Percentiles rank a stretch among this genome's conserved stretches.
Conservation (phyloP, 768 basidiomycete species). For the Boletus rubropictus region DNA sequence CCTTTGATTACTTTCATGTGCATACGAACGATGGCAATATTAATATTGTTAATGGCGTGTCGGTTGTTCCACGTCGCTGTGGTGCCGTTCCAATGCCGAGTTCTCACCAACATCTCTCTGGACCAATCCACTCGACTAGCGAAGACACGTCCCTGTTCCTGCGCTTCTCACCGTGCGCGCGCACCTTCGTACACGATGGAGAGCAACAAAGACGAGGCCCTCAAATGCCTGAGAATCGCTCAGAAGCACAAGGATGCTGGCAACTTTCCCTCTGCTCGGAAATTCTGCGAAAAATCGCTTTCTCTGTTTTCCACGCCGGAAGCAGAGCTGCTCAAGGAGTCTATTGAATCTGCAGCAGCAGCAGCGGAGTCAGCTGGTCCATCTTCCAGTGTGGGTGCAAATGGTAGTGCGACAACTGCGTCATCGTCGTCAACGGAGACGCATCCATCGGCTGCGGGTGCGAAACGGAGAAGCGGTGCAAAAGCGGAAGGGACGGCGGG, state of each 20-base stretch:
- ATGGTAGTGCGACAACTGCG: constrained; percentile 32
- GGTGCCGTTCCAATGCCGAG: constrained; percentile 3
- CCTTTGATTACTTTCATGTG: neutral
- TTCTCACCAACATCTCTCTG: constrained; percentile 22
- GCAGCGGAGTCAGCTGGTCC: constrained; percentile 35
- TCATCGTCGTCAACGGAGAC: constrained; percentile 55
- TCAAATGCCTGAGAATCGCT: constrained; percentile 75
- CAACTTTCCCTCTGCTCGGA: constrained; percentile 73
- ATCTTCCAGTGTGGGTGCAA: constrained; percentile 32
- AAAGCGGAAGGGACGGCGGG: constrained; percentile 47
- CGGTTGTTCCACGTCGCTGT: constrained; percentile 4
- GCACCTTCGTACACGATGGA: constrained; percentile 45
- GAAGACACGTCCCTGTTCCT: constrained; percentile 3
- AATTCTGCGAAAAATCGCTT: constrained; percentile 86
- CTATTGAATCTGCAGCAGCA: constrained; percentile 53
- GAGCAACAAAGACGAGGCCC: constrained; percentile 87
- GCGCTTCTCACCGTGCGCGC: constrained; percentile 7
- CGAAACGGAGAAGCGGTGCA: constrained; percentile 53
- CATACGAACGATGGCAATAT: too few species aligned
- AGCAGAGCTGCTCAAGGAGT: constrained; percentile 59
- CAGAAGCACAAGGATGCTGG: constrained; percentile 65
- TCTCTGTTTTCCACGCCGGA: constrained; percentile 75
- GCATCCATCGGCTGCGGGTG: constrained; percentile 68
- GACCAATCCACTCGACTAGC: constrained; percentile 2
- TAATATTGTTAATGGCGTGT: constrained; percentile 9